Evolutionary conservation across 1,284 basidiomycete genomes (phyloP).

Genomic region (Cryptococcus deneoformans): DNA sequence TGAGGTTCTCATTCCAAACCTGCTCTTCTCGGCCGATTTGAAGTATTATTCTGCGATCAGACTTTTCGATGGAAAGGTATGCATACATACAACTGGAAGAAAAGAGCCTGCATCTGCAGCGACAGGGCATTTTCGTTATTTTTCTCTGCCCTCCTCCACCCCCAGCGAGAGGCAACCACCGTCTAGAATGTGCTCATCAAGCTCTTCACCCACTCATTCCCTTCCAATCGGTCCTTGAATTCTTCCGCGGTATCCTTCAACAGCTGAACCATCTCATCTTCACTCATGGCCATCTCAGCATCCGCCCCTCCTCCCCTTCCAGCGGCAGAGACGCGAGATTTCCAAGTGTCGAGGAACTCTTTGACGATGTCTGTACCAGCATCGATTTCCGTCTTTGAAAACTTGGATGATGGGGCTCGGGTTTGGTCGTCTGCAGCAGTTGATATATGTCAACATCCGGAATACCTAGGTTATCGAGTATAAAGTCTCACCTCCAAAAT

Average conservation of each 20-base stretch:
- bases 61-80: too few relatives aligned
- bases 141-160: too few relatives aligned
- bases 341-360: constrained; percentile 75
- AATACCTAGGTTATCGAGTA: not conserved
- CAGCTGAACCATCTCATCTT: constrained; percentile 63
- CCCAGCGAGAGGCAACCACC: not conserved
- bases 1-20: too few relatives aligned
- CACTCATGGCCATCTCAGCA: constrained; percentile 55
- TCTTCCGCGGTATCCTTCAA: constrained; percentile 65
- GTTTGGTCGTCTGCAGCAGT: constrained; percentile 3
- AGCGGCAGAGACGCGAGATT: constrained; percentile 49
- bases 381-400: constrained; percentile 63
- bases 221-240: constrained; percentile 66
- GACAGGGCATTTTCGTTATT: too few relatives aligned
- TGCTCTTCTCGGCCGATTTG: too few relatives aligned
- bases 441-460: not conserved
- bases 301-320: constrained; percentile 52
- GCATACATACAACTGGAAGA: too few relatives aligned
- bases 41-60: too few relatives aligned
- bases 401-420: constrained; percentile 45
- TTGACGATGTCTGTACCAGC: constrained; percentile 79
- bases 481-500: constrained; percentile 62
- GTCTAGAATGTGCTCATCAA: constrained; percentile 56
- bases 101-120: too few relatives aligned
- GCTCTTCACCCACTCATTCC: constrained; percentile 71